A percentile compares a stretch with the other conserved stretches of the same genome.
phyloP scores from a whole-genome alignment of 148 eudicot genomes.

The Chenopodium quinoa region DNA sequence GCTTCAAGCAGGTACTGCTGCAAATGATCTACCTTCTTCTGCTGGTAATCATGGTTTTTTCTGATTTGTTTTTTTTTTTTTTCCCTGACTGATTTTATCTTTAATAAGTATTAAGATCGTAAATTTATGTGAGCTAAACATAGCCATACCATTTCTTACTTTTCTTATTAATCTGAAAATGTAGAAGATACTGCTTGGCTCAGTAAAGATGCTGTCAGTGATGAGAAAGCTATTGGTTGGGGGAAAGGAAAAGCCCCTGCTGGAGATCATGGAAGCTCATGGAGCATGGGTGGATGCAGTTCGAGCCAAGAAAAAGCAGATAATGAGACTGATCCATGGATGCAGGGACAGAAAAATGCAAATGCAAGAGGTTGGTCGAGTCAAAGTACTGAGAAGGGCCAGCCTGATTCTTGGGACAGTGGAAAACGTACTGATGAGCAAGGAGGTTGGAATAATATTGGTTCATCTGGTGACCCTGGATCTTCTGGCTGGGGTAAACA shows the following conservation, averaged over 20 bases:
- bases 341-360: too few species aligned
- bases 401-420: constrained; percentile 25
- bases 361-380: constrained; percentile 19
- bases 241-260: constrained; percentile 26
- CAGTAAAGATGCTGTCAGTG: constrained; percentile 38
- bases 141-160: neutral
- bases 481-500: constrained; percentile 33
- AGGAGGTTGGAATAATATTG: constrained; percentile 27
- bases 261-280: constrained; percentile 30
- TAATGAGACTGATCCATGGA: neutral
- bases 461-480: constrained; percentile 23
- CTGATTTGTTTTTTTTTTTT: neutral
- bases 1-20: constrained; percentile 45
- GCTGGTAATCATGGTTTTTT: constrained; percentile 29
- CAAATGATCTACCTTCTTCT: constrained; percentile 29
- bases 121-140: too few species aligned
- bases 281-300: constrained; percentile 30
- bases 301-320: constrained; percentile 20
- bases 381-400: constrained; percentile 20
- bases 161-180: constrained; percentile 15
- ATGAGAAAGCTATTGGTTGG: constrained; percentile 34
- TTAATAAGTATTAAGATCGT: too few species aligned
- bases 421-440: constrained; percentile 20
- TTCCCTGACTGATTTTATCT: too few species aligned
- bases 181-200: constrained; percentile 51